A percentile compares a stretch with the other conserved stretches of the same genome.
Evolutionary conservation across 495 filamentous ascomycete genomes (phyloP).

Genomic region (Podospora bellae-mahoneyi): DNA sequence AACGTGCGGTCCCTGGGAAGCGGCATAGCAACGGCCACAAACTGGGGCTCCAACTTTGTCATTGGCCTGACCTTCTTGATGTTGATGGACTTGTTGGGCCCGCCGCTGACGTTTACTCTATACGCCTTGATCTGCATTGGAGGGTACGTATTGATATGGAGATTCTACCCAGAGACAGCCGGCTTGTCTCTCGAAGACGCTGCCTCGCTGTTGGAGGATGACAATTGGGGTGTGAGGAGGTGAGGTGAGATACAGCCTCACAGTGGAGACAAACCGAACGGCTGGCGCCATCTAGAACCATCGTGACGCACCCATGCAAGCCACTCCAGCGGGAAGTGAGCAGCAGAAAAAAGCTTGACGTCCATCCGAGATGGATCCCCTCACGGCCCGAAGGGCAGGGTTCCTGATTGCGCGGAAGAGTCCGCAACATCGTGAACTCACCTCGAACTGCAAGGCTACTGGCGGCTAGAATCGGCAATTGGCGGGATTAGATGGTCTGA

Average conservation of each 20-base stretch:
- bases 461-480: conserved; percentile 18
- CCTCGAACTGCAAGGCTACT: conserved; percentile 9
- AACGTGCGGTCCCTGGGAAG: conserved; percentile 78
- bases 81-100: conserved; percentile 74
- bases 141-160: conserved; percentile 65
- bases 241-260: background rate
- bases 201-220: conserved; percentile 65
- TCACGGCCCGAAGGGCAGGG: conserved; percentile 5
- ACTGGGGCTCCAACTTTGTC: conserved; percentile 87
- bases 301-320: conserved; percentile 16
- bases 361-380: conserved; percentile 3
- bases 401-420: background rate
- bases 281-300: conserved; percentile 9
- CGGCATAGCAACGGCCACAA: conserved; percentile 77
- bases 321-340: background rate
- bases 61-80: conserved; percentile 83
- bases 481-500: background rate
- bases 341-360: conserved; percentile 8
- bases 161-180: conserved; percentile 80
- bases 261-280: background rate
- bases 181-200: conserved; percentile 80
- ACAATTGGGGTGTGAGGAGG: conserved; percentile 61
- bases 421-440: background rate
- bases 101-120: conserved; percentile 71
- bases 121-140: conserved; percentile 67